Evolutionary conservation across 2,329 filamentous ascomycete genomes (phyloP).

Genomic region (Fusarium secorum): DNA sequence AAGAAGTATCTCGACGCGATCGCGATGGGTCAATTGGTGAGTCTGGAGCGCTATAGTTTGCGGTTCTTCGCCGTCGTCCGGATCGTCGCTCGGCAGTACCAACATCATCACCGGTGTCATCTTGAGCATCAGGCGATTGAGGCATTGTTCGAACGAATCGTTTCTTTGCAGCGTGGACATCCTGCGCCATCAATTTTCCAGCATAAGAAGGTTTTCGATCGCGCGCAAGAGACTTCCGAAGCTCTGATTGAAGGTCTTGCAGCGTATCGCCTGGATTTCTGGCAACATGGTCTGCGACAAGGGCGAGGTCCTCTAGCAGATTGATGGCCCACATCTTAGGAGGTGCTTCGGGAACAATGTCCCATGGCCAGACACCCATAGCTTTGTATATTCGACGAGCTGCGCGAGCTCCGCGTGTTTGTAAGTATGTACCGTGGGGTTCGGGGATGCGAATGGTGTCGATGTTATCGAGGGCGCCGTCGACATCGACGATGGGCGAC

Average conservation of each 20-base stretch:
- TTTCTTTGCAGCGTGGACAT: slow-evolving; percentile 43
- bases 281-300: slow-evolving; percentile 42
- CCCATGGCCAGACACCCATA: slow-evolving; percentile 43
- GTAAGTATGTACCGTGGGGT: slow-evolving; percentile 37
- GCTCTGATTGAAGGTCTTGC: slow-evolving; percentile 40
- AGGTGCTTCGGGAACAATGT: slow-evolving; percentile 42
- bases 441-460: slow-evolving; percentile 40
- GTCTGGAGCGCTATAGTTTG: slow-evolving; percentile 32
- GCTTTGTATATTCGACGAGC: slow-evolving; percentile 40
- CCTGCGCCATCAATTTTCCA: slow-evolving; percentile 42
- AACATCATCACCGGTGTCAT: slow-evolving; percentile 29
- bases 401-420: slow-evolving; percentile 40
- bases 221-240: slow-evolving; percentile 41
- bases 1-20: slow-evolving; percentile 32
- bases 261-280: slow-evolving; percentile 37
- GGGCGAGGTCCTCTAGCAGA: slow-evolving; percentile 41
- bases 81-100: slow-evolving; percentile 34
- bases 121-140: slow-evolving; percentile 36
- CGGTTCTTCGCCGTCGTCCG: slow-evolving; percentile 30
- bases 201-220: slow-evolving; percentile 43
- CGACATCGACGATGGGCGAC: slow-evolving; percentile 31
- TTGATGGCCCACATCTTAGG: slow-evolving; percentile 44
- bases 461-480: slow-evolving; percentile 33
- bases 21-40: slow-evolving; percentile 28
- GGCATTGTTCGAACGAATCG: slow-evolving; percentile 37